phyloP scores from a whole-genome alignment of 2,329 filamentous ascomycete genomes.

The Malbranchea zuffiana region DNA sequence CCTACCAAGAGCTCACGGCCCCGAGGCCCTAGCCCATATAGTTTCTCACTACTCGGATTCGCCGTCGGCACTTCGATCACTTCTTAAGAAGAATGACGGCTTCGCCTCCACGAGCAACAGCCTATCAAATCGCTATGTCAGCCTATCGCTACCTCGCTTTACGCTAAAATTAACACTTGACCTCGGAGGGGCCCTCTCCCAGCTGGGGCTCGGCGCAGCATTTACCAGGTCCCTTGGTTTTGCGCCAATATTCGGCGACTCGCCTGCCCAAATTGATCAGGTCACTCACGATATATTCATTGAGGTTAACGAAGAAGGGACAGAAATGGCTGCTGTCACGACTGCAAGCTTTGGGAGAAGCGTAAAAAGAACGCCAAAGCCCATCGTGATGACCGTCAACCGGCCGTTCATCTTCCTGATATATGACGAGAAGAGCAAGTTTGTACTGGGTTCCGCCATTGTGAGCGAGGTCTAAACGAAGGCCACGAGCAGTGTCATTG shows the following conservation, averaged over 20 bases:
- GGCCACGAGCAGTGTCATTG: too few relatives aligned
- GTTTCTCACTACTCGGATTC: constrained; percentile 4
- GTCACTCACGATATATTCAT: constrained; percentile 9
- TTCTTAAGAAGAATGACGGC: not conserved
- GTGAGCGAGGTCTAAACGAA: too few relatives aligned
- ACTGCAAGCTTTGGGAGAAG: not conserved
- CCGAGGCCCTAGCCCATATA: not conserved
- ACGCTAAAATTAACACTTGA: constrained; percentile 4
- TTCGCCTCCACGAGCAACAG: too few relatives aligned
- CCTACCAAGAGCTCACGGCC: constrained; percentile 5
- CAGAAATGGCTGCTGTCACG: constrained; percentile 8
- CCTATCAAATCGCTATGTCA: constrained; percentile 1
- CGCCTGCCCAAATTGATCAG: not conserved
- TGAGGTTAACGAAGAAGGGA: constrained; percentile 10
- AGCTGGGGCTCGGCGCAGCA: constrained; percentile 1
- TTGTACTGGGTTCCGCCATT: constrained; percentile 3
- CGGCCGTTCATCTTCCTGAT: constrained; percentile 9
- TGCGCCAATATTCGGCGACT: not conserved
- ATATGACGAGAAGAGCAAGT: constrained; percentile 3
- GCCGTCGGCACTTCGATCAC: constrained; percentile 4
- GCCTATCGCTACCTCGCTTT: constrained; percentile 9
- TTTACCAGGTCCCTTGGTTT: constrained; percentile 2
- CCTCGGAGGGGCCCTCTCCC: constrained; percentile 1
- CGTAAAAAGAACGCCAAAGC: not conserved
- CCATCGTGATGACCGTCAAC: constrained; percentile 7